These are phyloP conservation scores for Whalleya microplaca DNA, from an alignment of 2,329 filamentous ascomycete genomes.

Conservation along the genomic window DNA sequence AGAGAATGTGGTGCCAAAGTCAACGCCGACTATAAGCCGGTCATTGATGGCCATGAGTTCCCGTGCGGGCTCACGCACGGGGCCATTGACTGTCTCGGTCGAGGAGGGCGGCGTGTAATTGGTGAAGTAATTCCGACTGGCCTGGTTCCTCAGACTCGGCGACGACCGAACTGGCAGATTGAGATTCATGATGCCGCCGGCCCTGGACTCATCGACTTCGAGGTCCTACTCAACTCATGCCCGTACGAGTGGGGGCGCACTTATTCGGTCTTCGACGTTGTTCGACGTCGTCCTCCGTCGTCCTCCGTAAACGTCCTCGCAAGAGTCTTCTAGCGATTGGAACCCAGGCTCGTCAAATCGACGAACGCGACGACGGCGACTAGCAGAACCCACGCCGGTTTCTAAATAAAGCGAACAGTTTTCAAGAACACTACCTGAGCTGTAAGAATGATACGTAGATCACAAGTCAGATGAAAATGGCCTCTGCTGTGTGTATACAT, in stretches of 20 bases:
- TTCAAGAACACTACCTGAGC: too few relatives aligned
- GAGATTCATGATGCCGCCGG: constrained; percentile 48
- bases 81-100: constrained; percentile 66
- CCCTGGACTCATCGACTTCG: constrained; percentile 5
- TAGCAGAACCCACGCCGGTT: not conserved
- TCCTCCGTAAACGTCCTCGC: too few relatives aligned
- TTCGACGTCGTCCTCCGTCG: too few relatives aligned
- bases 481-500: not conserved
- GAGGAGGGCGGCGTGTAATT: constrained; percentile 58
- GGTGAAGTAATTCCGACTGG: constrained; percentile 61
- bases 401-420: not conserved
- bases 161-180: constrained; percentile 55
- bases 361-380: too few relatives aligned
- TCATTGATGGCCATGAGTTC: constrained; percentile 60
- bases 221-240: constrained; percentile 16
- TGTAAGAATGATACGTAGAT: not conserved
- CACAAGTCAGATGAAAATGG: not conserved
- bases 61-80: constrained; percentile 58
- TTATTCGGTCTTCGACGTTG: not conserved
- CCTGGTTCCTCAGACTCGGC: constrained; percentile 54
- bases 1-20: constrained; percentile 85
- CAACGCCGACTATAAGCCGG: constrained; percentile 75
- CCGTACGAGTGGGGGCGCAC: not conserved
- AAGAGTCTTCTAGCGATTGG: too few relatives aligned
- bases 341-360: too few relatives aligned